Conservation (phyloP, 768 basidiomycete genomes). For the Clavulina sp. region DNA sequence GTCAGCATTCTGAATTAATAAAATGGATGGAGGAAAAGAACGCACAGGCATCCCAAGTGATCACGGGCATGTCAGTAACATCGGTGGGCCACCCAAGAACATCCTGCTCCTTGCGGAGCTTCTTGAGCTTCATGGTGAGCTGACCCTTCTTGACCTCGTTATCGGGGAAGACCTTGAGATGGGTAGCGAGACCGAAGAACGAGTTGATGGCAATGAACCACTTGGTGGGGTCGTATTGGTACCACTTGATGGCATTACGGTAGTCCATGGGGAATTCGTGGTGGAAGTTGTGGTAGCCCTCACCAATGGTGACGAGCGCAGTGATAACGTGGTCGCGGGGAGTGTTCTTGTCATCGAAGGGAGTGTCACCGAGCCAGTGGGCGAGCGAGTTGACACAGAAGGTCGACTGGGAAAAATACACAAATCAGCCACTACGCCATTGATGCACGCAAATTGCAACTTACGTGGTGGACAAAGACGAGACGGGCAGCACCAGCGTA, state of each 20-base stretch:
- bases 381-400: conserved; percentile 96
- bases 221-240: conserved; percentile 84
- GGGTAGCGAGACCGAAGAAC: conserved; percentile 45
- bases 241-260: conserved; percentile 89
- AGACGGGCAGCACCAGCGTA: conserved; percentile 69
- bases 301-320: conserved; percentile 79
- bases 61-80: conserved; percentile 55
- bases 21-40: conserved; percentile 7
- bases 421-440: neutral
- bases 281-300: conserved; percentile 98
- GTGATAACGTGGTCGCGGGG: conserved; percentile 81
- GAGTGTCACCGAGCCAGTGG: conserved; percentile 86
- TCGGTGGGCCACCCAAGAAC: conserved; percentile 63
- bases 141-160: conserved; percentile 74
- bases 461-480: conserved; percentile 73
- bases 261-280: conserved; percentile 96
- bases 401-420: conserved; percentile 43
- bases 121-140: conserved; percentile 87
- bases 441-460: conserved; percentile 17
- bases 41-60: conserved; percentile 76
- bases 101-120: conserved; percentile 62
- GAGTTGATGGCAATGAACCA: conserved; percentile 66
- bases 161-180: conserved; percentile 57
- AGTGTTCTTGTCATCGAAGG: conserved; percentile 91
- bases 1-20: neutral